Percentiles rank a stretch among this genome's conserved stretches.
Conservation (phyloP, 1,284 basidiomycete species). For the Malassezia equina region DNA sequence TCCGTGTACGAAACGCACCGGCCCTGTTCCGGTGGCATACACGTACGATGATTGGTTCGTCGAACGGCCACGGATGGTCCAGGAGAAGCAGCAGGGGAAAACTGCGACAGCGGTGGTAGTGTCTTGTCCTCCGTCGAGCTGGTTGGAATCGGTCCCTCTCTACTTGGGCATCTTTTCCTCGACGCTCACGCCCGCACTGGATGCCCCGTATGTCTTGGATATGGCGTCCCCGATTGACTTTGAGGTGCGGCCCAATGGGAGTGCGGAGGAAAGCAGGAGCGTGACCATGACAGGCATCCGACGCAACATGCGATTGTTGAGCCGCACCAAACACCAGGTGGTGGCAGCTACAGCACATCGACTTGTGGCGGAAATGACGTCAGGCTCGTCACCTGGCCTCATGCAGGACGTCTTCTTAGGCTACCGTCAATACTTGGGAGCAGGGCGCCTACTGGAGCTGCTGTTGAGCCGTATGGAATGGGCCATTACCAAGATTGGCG, state of each 20-base stretch:
- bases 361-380: constrained; percentile 18
- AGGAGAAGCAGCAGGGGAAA: neutral
- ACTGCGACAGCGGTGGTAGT: neutral
- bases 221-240: constrained; percentile 1
- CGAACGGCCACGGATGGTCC: neutral
- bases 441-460: constrained; percentile 10
- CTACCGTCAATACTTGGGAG: constrained; percentile 13
- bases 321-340: neutral
- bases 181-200: neutral
- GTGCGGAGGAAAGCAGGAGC: neutral
- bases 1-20: neutral
- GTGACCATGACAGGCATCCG: neutral
- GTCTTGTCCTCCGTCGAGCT: neutral
- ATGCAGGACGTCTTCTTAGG: constrained; percentile 12
- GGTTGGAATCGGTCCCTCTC: neutral
- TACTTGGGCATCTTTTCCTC: constrained; percentile 8
- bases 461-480: constrained; percentile 13
- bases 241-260: neutral
- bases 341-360: constrained; percentile 14
- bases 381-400: constrained; percentile 8
- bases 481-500: constrained; percentile 7
- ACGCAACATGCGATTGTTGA: constrained; percentile 6
- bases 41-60: constrained; percentile 16
- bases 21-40: constrained; percentile 7
- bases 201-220: constrained; percentile 2